These are phyloP conservation scores for Brettanomyces anomalus DNA, from an alignment of 805 yeast species.

Conservation along the genomic window DNA sequence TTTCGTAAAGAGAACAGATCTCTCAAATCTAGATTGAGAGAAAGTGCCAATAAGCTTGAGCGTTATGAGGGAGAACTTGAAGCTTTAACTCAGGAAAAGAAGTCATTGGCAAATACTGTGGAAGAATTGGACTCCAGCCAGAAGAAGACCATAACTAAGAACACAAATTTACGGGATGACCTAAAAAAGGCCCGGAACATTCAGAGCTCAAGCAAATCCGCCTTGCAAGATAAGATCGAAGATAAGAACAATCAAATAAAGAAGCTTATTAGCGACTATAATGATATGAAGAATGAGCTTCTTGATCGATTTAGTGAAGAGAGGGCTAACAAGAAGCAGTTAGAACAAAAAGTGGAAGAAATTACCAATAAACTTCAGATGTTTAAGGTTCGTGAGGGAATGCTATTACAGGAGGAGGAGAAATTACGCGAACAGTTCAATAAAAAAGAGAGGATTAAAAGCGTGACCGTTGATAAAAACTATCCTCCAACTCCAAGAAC, in stretches of 20 bases:
- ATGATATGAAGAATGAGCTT: constrained; percentile 25
- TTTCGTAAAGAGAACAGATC: neutral
- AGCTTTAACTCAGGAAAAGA: neutral
- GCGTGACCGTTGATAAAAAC: neutral
- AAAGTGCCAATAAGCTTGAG: neutral
- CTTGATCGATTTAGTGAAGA: constrained; percentile 17
- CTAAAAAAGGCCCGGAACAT: neutral
- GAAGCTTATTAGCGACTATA: constrained; percentile 19
- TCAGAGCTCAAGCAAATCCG: neutral
- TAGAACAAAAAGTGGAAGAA: constrained; percentile 25
- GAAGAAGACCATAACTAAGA: constrained; percentile 12
- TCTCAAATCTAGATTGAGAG: neutral
- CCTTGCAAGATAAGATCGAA: constrained; percentile 4
- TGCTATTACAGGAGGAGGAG: constrained; percentile 9
- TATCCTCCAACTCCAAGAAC: constrained; percentile 18
- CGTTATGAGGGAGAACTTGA: neutral
- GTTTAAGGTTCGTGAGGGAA: constrained; percentile 9
- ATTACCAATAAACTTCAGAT: constrained; percentile 9
- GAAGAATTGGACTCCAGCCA: constrained; percentile 14
- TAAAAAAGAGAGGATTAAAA: neutral
- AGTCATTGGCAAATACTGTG: constrained; percentile 5
- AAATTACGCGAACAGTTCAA: constrained; percentile 6
- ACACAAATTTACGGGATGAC: constrained; percentile 4
- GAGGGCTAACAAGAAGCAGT: constrained; percentile 16
- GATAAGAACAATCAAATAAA: constrained; percentile 14